Evolutionary conservation across 305 asterid species (phyloP).

Genomic region (Solanum hybrid): DNA sequence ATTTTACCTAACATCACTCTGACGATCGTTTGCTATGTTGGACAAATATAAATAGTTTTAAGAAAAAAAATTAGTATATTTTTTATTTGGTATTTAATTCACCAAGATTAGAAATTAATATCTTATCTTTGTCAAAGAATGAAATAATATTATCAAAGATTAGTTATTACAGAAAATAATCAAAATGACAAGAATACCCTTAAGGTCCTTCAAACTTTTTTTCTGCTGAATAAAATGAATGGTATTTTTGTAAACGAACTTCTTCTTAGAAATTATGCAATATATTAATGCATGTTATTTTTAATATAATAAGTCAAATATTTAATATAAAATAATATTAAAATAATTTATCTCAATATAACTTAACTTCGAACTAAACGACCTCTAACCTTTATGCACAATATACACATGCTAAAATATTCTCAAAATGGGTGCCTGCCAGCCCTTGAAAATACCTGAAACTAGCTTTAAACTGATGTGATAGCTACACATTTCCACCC

Average conservation of each 20-base stretch:
- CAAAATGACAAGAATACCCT: neutral
- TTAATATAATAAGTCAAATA: neutral
- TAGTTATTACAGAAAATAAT: neutral
- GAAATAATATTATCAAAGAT: neutral
- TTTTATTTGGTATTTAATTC: neutral
- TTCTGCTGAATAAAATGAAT: neutral
- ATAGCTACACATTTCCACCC: neutral
- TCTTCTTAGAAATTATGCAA: neutral
- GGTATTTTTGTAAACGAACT: neutral
- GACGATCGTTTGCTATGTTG: neutral
- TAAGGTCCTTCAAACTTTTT: neutral
- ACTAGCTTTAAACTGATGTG: neutral
- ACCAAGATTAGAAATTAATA: neutral
- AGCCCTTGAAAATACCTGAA: neutral
- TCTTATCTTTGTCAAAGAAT: neutral
- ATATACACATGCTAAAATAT: neutral
- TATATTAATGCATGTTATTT: neutral
- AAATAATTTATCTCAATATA: neutral
- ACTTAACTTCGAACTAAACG: neutral
- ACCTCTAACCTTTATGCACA: neutral
- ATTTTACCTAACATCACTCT: neutral
- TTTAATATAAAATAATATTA: neutral
- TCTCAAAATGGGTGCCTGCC: neutral
- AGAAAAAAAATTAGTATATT: neutral
- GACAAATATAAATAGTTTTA: neutral